Evolutionary conservation across 2,329 filamentous ascomycete genomes (phyloP).

Genomic region (Tothia fuscella): DNA sequence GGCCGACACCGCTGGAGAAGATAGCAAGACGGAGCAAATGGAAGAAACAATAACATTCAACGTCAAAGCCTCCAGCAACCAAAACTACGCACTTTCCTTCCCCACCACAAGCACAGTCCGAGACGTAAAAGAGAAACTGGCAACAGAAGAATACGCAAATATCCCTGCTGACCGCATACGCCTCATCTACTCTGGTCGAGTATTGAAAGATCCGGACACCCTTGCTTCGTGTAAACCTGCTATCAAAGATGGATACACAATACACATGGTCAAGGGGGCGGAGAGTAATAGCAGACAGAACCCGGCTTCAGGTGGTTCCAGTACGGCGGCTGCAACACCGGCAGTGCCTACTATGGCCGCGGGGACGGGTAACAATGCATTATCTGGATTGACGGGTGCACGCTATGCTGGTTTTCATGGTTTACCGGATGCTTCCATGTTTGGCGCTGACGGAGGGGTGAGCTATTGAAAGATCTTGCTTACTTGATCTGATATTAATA

Average conservation of each 20-base stretch:
- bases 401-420: constrained; percentile 87
- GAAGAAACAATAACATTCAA: constrained; percentile 93
- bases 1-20: too few species aligned
- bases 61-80: constrained; percentile 91
- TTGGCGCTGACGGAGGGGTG: constrained; percentile 89
- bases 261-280: constrained; percentile 94
- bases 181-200: constrained; percentile 92
- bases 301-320: constrained; percentile 32
- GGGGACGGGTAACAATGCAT: constrained; percentile 68
- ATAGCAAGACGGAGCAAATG: too few species aligned
- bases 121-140: constrained; percentile 83
- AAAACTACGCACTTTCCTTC: constrained; percentile 73
- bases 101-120: constrained; percentile 62
- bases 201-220: constrained; percentile 88
- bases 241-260: constrained; percentile 88
- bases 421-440: constrained; percentile 75
- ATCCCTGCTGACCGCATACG: constrained; percentile 81
- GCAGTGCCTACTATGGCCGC: constrained; percentile 61
- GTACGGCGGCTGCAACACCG: constrained; percentile 28
- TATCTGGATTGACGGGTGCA: constrained; percentile 83
- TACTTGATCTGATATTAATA: constrained; percentile 16
- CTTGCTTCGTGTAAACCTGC: constrained; percentile 63
- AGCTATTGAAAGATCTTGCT: constrained; percentile 28
- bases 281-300: constrained; percentile 65
- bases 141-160: constrained; percentile 70